Percentiles rank a stretch among this genome's conserved stretches.
Evolutionary conservation across 2,329 filamentous ascomycete genomes (phyloP).

Genomic region (Scedosporium minutisporum): DNA sequence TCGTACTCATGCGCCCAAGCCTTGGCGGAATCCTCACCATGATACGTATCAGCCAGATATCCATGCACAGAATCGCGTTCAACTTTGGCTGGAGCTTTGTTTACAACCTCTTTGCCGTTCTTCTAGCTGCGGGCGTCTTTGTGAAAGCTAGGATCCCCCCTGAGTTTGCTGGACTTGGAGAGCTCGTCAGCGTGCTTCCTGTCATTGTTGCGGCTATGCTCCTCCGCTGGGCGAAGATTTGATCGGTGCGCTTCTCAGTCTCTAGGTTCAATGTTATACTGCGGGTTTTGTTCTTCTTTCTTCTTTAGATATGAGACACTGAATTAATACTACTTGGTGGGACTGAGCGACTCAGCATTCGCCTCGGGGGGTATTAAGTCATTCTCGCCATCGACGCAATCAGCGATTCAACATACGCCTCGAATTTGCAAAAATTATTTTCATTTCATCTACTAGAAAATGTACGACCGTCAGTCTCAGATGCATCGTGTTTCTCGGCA

Average conservation of each 20-base stretch:
- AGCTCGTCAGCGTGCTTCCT: slow-evolving; percentile 64
- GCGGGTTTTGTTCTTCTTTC: too few relatives aligned
- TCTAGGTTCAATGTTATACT: too few relatives aligned
- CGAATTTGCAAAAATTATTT: too few relatives aligned
- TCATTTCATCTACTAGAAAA: too few relatives aligned
- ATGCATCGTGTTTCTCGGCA: too few relatives aligned
- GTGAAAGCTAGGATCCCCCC: slow-evolving; percentile 44
- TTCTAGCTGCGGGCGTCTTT: slow-evolving; percentile 58
- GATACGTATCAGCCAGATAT: slow-evolving; percentile 40
- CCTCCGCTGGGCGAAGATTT: slow-evolving; percentile 5
- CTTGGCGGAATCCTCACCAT: slow-evolving; percentile 48
- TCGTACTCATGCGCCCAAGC: slow-evolving; percentile 49
- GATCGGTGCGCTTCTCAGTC: not conserved
- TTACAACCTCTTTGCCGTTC: slow-evolving; percentile 61
- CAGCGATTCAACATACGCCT: too few relatives aligned
- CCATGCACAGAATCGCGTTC: slow-evolving; percentile 44
- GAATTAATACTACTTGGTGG: too few relatives aligned
- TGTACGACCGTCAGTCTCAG: too few relatives aligned
- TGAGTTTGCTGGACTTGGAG: slow-evolving; percentile 58
- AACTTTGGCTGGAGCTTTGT: slow-evolving; percentile 63
- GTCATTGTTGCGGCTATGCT: slow-evolving; percentile 46
- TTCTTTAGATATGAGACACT: too few relatives aligned
- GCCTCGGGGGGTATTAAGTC: too few relatives aligned
- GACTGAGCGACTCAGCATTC: too few relatives aligned
- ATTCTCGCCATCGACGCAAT: too few relatives aligned